Base-by-base conservation (phyloP, 2,329 filamentous ascomycete genomes). In the Blumeria hordei region DNA sequence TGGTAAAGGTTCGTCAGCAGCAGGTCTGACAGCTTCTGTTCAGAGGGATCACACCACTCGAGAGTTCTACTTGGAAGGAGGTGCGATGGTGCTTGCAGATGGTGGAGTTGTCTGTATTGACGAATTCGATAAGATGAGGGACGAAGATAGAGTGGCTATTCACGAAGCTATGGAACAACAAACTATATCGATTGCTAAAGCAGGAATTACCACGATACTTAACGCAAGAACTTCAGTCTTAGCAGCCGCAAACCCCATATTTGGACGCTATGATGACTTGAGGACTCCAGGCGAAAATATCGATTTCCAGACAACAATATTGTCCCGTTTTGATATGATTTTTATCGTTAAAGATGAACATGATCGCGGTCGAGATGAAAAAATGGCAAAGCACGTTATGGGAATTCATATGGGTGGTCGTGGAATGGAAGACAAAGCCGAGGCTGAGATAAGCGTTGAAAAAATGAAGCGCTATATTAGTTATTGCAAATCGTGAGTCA, bases 101-200 rank as follows among this genome's bases (percentile, higher is more conserved):
- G 88, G 88, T 2, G 92, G 92, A 62, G 90, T 96, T 0, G 92
- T 96, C 9, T 96, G 92, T 68, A 98, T 98, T 62, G 92, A 98
- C 65, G 92, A 98, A 69, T 98, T 98, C 65, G 92, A 98, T 72
- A 98, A 98, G 74, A 98, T 98, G 92, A 78, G 92, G 59, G 92
- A 98, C 66, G 92, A 98, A 68, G 92, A 98, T 63, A 78, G 92
- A 62, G 92, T 96, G 6, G 92, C 92, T 1, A 98, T 98, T 61
- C 92, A 98, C 74, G 92, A 98, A 76, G 92, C 92, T 57, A 98
- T 98, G 92, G 92, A 98, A 67, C 92, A 98, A 70, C 92, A 98
- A 69, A 98, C 92, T 0, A 98, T 98, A 58, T 96, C 92, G 10
- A 96, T 98, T 62, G 92, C 92, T 59, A 96, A 98, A 70, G 92